Conservation (phyloP, 2,329 filamentous ascomycete genomes). For the Aspergillus fijiensis region DNA sequence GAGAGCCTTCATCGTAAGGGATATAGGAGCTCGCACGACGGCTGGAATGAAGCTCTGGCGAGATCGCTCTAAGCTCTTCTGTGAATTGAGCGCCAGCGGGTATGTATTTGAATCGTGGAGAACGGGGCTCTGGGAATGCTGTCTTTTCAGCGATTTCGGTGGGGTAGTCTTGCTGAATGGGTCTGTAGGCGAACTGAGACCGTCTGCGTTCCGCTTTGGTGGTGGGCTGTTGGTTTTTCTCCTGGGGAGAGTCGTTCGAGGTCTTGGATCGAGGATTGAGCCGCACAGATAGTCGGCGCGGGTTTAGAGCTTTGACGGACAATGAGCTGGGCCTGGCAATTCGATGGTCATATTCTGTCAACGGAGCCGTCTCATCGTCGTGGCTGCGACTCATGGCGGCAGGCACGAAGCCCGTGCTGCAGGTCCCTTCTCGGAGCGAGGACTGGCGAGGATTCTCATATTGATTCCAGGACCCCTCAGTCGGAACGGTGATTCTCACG, state of each 20-base stretch:
- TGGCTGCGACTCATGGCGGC: slow-evolving; percentile 10
- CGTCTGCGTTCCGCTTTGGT: slow-evolving; percentile 12
- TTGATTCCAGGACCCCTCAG: slow-evolving; percentile 41
- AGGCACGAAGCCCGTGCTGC: neutral
- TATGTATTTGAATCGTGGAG: slow-evolving; percentile 34
- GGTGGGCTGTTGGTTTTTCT: slow-evolving; percentile 1
- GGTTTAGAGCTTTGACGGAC: slow-evolving; percentile 23
- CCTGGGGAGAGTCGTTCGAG: neutral
- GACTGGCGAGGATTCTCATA: slow-evolving; percentile 28
- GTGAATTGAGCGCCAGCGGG: slow-evolving; percentile 29
- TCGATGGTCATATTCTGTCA: slow-evolving; percentile 2
- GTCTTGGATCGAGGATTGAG: slow-evolving; percentile 25
- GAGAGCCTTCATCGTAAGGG: neutral
- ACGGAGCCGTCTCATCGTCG: slow-evolving; percentile 13
- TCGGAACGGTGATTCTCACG: slow-evolving; percentile 37
- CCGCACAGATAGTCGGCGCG: slow-evolving; percentile 31
- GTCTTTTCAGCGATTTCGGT: slow-evolving; percentile 28
- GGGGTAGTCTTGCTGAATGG: slow-evolving; percentile 33
- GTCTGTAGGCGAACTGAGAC: slow-evolving; percentile 36
- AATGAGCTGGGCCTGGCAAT: slow-evolving; percentile 20
- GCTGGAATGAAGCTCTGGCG: neutral
- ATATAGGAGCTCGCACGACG: neutral
- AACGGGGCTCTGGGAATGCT: slow-evolving; percentile 7
- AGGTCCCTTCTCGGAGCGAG: slow-evolving; percentile 8
- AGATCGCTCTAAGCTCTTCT: slow-evolving; percentile 19